A percentile compares a stretch with the other conserved stretches of the same genome.
Conservation (phyloP, 192 early-diverging fungal genomes). For the Coemansia sp. region DNA sequence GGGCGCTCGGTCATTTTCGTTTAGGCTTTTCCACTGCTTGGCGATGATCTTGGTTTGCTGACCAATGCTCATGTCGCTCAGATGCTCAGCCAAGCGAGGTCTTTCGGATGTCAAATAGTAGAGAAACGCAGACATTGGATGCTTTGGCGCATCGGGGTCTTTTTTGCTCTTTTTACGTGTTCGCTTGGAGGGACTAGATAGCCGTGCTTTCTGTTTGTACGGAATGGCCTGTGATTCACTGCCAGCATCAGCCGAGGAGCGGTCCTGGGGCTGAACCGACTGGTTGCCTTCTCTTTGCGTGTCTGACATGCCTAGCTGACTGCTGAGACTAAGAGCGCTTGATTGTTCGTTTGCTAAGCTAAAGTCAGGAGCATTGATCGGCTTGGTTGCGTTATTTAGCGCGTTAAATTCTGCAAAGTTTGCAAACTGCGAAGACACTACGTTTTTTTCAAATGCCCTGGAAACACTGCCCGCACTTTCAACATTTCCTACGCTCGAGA, state of each 20-base stretch:
- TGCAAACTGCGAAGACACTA: neutral
- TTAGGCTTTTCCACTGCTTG: slow-evolving; percentile 55
- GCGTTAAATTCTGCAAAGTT: neutral
- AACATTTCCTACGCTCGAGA: neutral
- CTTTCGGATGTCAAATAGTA: slow-evolving; percentile 72
- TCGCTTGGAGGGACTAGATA: slow-evolving; percentile 42
- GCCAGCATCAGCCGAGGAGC: too few relatives aligned
- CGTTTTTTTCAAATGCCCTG: neutral
- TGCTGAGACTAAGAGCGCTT: neutral
- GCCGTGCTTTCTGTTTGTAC: slow-evolving; percentile 22
- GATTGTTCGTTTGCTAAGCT: too few relatives aligned
- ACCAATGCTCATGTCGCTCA: slow-evolving; percentile 70
- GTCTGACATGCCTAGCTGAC: neutral
- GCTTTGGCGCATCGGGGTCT: slow-evolving; percentile 76
- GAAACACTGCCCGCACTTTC: neutral
- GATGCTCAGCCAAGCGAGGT: slow-evolving; percentile 60
- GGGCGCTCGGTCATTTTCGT: slow-evolving; percentile 54
- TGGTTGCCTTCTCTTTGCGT: too few relatives aligned
- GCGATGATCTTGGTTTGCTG: slow-evolving; percentile 77
- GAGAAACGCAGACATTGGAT: slow-evolving; percentile 84
- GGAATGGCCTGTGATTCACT: slow-evolving; percentile 5
- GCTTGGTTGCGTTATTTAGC: too few relatives aligned
- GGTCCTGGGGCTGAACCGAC: too few relatives aligned
- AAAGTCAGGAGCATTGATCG: too few relatives aligned
- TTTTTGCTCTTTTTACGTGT: slow-evolving; percentile 68